Evolutionary conservation across 129 eudicot species (phyloP).

Genomic region (Flaveria brownii): DNA sequence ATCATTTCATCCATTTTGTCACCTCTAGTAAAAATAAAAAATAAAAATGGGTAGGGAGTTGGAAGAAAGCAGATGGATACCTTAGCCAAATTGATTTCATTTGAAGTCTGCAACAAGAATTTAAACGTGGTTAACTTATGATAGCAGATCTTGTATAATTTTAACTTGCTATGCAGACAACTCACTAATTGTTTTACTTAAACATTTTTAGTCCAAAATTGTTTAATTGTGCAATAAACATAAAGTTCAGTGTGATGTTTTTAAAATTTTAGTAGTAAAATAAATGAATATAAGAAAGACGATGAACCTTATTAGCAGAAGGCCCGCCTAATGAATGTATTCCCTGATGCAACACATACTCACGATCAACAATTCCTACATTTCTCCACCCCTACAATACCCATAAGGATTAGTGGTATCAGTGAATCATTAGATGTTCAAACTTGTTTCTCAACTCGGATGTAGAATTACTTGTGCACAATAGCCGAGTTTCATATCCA

Average conservation of each 20-base stretch:
- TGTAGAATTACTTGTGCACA: constrained; percentile 78
- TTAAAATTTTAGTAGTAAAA: neutral
- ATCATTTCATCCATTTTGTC: neutral
- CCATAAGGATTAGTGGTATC: constrained; percentile 7
- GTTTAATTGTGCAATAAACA: neutral
- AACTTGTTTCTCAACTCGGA: neutral
- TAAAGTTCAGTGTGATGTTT: neutral
- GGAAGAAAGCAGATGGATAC: constrained; percentile 32
- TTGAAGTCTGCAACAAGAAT: constrained; percentile 48
- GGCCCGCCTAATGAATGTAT: constrained; percentile 79
- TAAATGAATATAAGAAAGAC: neutral
- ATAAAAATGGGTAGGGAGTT: neutral
- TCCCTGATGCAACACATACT: constrained; percentile 74
- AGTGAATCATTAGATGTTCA: neutral
- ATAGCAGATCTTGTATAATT: neutral
- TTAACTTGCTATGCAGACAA: neutral
- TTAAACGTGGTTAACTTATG: neutral
- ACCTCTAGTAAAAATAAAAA: neutral
- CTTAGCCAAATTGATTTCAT: constrained; percentile 46
- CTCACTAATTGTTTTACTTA: neutral
- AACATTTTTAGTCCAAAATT: neutral
- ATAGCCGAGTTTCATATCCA: constrained; percentile 98
- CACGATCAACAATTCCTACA: constrained; percentile 78
- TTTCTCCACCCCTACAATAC: constrained; percentile 64
- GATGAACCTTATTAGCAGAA: constrained; percentile 56